Conservation (phyloP, 208 protist species). For the Trypanosomatidae sp. region DNA sequence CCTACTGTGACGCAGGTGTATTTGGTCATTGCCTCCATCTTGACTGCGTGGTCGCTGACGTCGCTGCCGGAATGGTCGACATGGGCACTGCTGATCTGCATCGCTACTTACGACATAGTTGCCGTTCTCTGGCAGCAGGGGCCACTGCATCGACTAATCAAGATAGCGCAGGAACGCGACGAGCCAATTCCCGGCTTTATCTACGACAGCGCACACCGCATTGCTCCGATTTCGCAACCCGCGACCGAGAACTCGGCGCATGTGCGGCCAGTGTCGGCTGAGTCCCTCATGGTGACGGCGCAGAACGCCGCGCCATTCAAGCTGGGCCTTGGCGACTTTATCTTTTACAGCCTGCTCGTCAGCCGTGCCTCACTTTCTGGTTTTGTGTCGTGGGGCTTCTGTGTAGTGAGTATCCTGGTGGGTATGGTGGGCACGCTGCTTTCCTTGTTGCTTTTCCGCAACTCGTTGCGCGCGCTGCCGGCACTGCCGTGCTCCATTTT, state of each 20-base stretch:
- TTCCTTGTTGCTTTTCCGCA: slow-evolving; percentile 49
- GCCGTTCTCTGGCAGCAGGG: slow-evolving; percentile 81
- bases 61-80: slow-evolving; percentile 82
- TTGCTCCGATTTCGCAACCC: slow-evolving; percentile 2
- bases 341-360: slow-evolving; percentile 87
- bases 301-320: slow-evolving; percentile 47
- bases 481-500: slow-evolving; percentile 86
- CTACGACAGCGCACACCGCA: slow-evolving; percentile 55
- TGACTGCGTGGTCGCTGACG: slow-evolving; percentile 76
- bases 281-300: slow-evolving; percentile 4
- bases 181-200: slow-evolving; percentile 83
- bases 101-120: slow-evolving; percentile 86
- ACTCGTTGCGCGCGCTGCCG: slow-evolving; percentile 55
- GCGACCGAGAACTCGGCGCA: background rate
- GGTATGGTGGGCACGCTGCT: slow-evolving; percentile 70
- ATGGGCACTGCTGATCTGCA: slow-evolving; percentile 72
- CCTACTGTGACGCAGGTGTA: slow-evolving; percentile 75
- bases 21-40: slow-evolving; percentile 60
- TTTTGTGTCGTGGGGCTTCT: slow-evolving; percentile 64
- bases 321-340: slow-evolving; percentile 87
- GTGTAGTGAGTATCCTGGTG: slow-evolving; percentile 45
- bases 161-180: slow-evolving; percentile 52
- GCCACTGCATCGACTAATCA: slow-evolving; percentile 73
- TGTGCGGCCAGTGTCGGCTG: background rate
- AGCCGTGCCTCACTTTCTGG: slow-evolving; percentile 49